A percentile compares a stretch with the other conserved stretches of the same genome.
These are phyloP conservation scores for Trichoderma hamatum DNA, from an alignment of 2,329 filamentous ascomycete genomes.

Conservation along the genomic window DNA sequence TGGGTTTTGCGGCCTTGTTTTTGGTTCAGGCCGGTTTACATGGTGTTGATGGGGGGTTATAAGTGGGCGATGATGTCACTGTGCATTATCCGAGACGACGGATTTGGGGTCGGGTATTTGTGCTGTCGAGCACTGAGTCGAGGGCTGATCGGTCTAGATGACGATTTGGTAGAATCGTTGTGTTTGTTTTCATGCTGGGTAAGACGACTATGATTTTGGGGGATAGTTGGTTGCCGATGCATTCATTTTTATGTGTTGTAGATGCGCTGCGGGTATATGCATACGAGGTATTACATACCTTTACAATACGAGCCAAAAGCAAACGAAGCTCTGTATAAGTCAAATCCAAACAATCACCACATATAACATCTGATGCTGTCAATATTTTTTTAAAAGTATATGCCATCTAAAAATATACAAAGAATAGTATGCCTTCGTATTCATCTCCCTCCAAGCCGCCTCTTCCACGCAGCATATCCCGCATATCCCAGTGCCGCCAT, in stretches of 20 bases:
- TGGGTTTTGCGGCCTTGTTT: background rate
- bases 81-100: background rate
- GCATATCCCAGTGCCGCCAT: constrained; percentile 34
- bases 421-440: background rate
- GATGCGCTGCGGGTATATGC: background rate
- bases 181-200: background rate
- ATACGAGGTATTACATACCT: background rate
- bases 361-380: too few relatives aligned
- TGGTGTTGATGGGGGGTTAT: background rate
- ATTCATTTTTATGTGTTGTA: background rate
- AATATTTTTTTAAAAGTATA: background rate
- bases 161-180: background rate
- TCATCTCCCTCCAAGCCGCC: constrained; percentile 32
- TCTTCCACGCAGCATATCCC: constrained; percentile 39
- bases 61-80: constrained; percentile 11
- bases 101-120: background rate
- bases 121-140: background rate
- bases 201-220: background rate
- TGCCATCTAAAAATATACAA: background rate
- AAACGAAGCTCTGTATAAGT: too few relatives aligned
- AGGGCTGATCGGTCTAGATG: background rate
- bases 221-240: background rate
- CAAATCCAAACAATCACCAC: too few relatives aligned
- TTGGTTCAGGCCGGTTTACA: background rate
- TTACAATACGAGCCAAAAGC: too few relatives aligned